Base-by-base conservation (phyloP, 192 early-diverging fungal species). In the Coemansia sp. region DNA sequence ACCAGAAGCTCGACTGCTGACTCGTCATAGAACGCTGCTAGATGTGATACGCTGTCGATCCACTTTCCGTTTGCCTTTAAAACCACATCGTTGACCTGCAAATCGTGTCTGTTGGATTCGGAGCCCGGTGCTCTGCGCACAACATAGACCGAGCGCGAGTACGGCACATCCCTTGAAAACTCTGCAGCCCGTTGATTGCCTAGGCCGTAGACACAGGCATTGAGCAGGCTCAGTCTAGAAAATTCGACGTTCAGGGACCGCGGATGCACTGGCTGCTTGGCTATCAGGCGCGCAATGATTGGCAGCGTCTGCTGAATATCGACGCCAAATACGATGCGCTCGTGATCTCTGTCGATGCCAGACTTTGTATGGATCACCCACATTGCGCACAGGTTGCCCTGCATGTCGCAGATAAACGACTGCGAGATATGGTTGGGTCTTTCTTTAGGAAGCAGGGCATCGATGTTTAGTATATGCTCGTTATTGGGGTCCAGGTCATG, bases 171-270 rank as follows among this genome's bases (percentile, higher is more conserved):
- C 14, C 7, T n/a, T 15, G 41, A 56, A 7, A 65, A 48, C 41
- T 62, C 53, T n/a, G 34, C 52, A 3, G 55, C 55, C 32, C 70
- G 36, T 32, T 64, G 61, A 34, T 53, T 57, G 35, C 62, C 11
- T 38, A 71, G 63, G 2, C 70, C 70, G 33, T 65, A 65, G 7
- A 51, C 15, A n/a, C 63, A 55, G 33, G 70, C 70, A 20, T 64
- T 36, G 22, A 62, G 11, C 5, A 71, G 59, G 34, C 45, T 57
- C n/a, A 65, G 14, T 2, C 28, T 38, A 28, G 53, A 20, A 36
- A 71, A 64, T 54, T 71, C 63, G n/a, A 65, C 63, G 32, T 71
- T 60, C n/a, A 71, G 55, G 28, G 64, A 63, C 28, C 17, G 32
- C 15, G 35, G 51, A 5, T 7, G 51, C 14, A 65, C 64, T 4